These are phyloP conservation scores for Prunus mume DNA, from an alignment of 306 rosid genomes.

Conservation along the genomic window DNA sequence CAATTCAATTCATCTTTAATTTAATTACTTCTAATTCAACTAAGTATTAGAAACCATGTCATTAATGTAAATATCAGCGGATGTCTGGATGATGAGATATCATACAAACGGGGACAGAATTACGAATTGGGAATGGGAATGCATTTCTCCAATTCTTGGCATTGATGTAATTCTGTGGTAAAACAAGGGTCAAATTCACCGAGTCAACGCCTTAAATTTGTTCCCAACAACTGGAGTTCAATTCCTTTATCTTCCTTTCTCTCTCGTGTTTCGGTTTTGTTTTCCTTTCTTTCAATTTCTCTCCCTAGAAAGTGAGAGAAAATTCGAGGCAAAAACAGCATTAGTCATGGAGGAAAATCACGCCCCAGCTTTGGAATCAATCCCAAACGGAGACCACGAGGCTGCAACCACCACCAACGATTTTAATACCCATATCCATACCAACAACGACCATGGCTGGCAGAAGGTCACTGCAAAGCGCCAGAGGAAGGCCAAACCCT, in stretches of 20 bases:
- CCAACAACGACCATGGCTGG: conserved; percentile 74
- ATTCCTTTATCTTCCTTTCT: neutral
- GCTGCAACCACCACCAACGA: conserved; percentile 6
- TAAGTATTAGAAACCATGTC: too few species aligned
- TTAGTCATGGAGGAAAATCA: conserved; percentile 52
- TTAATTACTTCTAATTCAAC: too few species aligned
- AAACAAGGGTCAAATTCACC: conserved; percentile 29
- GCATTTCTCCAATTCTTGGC: neutral
- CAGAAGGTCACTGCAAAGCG: conserved; percentile 87
- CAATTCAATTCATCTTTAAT: too few species aligned
- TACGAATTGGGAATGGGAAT: neutral
- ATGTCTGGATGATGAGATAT: too few species aligned
- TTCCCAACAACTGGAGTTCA: neutral
- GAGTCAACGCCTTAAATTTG: conserved; percentile 37
- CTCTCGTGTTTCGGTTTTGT: neutral
- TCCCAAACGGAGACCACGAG: conserved; percentile 26
- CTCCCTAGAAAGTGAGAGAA: conserved; percentile 11
- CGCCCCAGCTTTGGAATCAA: conserved; percentile 38
- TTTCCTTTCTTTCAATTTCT: conserved; percentile 12
- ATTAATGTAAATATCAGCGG: too few species aligned
- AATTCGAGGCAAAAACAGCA: neutral
- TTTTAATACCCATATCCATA: conserved; percentile 1
- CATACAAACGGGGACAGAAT: neutral
- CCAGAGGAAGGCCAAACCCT: conserved; percentile 57
- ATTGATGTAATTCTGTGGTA: conserved; percentile 26